Base-by-base conservation (phyloP, 225 moss, liverwort and hornwort genomes). In the Marchantia paleacea region DNA sequence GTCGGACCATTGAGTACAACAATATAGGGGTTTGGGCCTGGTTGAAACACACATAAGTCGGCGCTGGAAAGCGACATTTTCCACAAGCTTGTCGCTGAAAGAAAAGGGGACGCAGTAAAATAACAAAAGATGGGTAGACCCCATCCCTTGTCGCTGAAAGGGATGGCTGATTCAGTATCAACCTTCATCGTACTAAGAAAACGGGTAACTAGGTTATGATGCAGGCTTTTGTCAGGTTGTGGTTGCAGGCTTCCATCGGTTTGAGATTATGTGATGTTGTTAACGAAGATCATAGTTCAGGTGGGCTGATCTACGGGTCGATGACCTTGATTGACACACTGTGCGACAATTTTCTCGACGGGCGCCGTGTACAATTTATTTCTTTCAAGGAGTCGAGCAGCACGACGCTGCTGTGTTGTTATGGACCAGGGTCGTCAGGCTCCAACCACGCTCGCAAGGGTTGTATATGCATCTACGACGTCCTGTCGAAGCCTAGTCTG, bases 401-500 rank as follows among this genome's bases (percentile, higher is more conserved):
- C 7, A 66, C 75, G 8, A 67, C 75, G 13, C 48, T 85, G 8
- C 74, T 85, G 22, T 78, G 81, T 31, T 71, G 75, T 51, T 82
- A 79, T 62, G 62, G 78, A 47, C 72, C 58, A 11, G 79, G 81
- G 13, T 74, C 50, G 20, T n/a, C 39, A 3, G 47, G 25, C 6
- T 20, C 8, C 2, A 10, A 62, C 24, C 28, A 75, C 16, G 71
- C 69, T 10, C 24, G 8, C 13, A 31, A 76, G 24, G 82, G 79
- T 50, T 79, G 82, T n/a, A 25, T 85, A 24, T 82, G 82, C 49
- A 19, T 82, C 6, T 80, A 75, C 75, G 50, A 80, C 71, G 12
- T 73, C 51, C 75, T 80, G 0, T 26, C 28, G 12, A 47, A 73
- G 1, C 26, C 30, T 54, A 29, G 67, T 9, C 58, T 75, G 7